Evolutionary conservation across 345 rosid genomes (phyloP).

Genomic region (Arabis hirsuta): DNA sequence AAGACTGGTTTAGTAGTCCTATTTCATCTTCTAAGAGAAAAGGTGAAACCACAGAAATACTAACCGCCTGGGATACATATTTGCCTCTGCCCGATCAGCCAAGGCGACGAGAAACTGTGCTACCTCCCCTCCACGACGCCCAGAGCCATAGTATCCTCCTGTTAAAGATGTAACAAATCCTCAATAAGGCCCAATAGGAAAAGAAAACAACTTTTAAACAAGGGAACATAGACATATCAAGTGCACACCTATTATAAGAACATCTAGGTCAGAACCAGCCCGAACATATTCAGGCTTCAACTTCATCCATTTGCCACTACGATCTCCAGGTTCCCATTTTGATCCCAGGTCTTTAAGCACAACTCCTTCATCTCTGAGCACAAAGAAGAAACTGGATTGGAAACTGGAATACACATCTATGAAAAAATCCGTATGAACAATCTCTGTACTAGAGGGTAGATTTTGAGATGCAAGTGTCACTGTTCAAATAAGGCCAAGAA

Average conservation of each 20-base stretch:
- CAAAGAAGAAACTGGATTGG: slow-evolving; percentile 15
- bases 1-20: slow-evolving; percentile 8
- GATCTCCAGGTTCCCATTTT: slow-evolving; percentile 97
- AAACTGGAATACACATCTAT: slow-evolving; percentile 1
- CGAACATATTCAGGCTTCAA: slow-evolving; percentile 88
- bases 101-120: slow-evolving; percentile 94
- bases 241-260: slow-evolving; percentile 76
- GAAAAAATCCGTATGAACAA: neutral
- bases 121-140: slow-evolving; percentile 96
- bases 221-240: slow-evolving; percentile 21
- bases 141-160: slow-evolving; percentile 99
- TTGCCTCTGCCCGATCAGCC: slow-evolving; percentile 70
- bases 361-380: slow-evolving; percentile 85
- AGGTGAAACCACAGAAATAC: slow-evolving; percentile 19
- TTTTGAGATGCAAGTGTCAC: slow-evolving; percentile 4
- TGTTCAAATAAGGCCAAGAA: slow-evolving; percentile 17
- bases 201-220: slow-evolving; percentile 1
- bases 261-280: slow-evolving; percentile 95
- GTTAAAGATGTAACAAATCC: slow-evolving; percentile 30
- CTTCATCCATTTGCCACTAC: slow-evolving; percentile 98
- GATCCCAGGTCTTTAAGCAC: slow-evolving; percentile 87
- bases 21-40: neutral
- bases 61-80: slow-evolving; percentile 79
- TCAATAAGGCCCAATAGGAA: slow-evolving; percentile 28
- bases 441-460: slow-evolving; percentile 8